These are phyloP conservation scores for Lactarius vividus DNA, from an alignment of 768 basidiomycete genomes.

Conservation along the genomic window DNA sequence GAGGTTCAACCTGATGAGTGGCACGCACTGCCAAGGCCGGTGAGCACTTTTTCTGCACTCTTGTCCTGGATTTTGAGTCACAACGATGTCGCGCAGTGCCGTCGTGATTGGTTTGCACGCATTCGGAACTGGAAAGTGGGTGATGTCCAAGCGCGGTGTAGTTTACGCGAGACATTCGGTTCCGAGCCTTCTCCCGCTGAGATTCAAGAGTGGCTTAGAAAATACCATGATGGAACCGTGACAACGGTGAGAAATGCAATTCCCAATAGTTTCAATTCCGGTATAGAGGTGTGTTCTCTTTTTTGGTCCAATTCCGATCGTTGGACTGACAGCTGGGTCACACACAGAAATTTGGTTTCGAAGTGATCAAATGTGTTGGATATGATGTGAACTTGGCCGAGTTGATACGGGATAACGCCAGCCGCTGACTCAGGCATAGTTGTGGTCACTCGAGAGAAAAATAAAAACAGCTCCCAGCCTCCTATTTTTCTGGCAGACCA, in stretches of 20 bases:
- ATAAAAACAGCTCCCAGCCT: too few species aligned
- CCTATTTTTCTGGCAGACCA: too few species aligned
- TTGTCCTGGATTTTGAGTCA: neutral
- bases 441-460: too few species aligned
- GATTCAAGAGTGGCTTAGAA: neutral
- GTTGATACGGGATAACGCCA: neutral
- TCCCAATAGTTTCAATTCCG: neutral
- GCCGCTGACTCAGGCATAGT: neutral
- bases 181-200: neutral
- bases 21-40: neutral
- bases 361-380: conserved; percentile 1
- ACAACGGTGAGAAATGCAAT: neutral
- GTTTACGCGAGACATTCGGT: neutral
- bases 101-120: rapidly evolving
- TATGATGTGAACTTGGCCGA: neutral
- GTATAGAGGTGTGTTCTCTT: conserved; percentile 6
- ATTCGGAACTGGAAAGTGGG: neutral
- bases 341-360: neutral
- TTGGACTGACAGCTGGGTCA: neutral
- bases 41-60: neutral
- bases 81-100: neutral
- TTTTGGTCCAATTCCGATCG: neutral
- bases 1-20: neutral
- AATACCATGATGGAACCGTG: too few species aligned
- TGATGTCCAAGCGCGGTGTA: neutral